Evolutionary conservation across 352 stramenopile species (phyloP).

Genomic region (Pythium volutum): DNA sequence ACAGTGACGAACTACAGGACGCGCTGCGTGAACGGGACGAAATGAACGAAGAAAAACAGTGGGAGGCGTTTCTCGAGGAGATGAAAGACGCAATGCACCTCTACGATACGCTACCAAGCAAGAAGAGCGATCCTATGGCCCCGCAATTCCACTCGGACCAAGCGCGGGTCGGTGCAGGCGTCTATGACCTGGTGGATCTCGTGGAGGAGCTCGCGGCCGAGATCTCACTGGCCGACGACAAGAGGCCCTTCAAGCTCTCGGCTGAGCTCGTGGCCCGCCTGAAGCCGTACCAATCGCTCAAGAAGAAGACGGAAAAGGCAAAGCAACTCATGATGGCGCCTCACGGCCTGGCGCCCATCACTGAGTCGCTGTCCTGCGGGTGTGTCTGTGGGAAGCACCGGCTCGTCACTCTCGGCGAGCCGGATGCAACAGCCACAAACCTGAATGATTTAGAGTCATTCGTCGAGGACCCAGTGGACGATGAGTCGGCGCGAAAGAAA

Average conservation of each 20-base stretch:
- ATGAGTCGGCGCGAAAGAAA: background rate
- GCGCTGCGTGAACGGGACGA: slow-evolving; percentile 48
- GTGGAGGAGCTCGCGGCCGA: slow-evolving; percentile 55
- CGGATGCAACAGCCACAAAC: slow-evolving; percentile 4
- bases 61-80: slow-evolving; percentile 46
- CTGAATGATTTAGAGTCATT: background rate
- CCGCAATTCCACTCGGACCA: slow-evolving; percentile 52
- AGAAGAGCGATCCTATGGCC: background rate
- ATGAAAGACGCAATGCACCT: slow-evolving; percentile 38
- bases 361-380: slow-evolving; percentile 25
- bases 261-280: slow-evolving; percentile 29
- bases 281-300: slow-evolving; percentile 34
- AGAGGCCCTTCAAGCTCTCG: slow-evolving; percentile 19
- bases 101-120: slow-evolving; percentile 5
- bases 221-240: slow-evolving; percentile 37
- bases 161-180: slow-evolving; percentile 40
- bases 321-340: slow-evolving; percentile 38
- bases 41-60: slow-evolving; percentile 54
- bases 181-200: slow-evolving; percentile 56
- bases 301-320: slow-evolving; percentile 46
- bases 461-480: background rate
- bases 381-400: slow-evolving; percentile 51
- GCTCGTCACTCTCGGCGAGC: slow-evolving; percentile 17
- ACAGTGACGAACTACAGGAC: slow-evolving; percentile 47
- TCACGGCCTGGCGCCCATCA: background rate